Percentiles rank a stretch among this genome's conserved stretches.
phyloP scores from a whole-genome alignment of 345 rosid species.

The Mercurialis annua region DNA sequence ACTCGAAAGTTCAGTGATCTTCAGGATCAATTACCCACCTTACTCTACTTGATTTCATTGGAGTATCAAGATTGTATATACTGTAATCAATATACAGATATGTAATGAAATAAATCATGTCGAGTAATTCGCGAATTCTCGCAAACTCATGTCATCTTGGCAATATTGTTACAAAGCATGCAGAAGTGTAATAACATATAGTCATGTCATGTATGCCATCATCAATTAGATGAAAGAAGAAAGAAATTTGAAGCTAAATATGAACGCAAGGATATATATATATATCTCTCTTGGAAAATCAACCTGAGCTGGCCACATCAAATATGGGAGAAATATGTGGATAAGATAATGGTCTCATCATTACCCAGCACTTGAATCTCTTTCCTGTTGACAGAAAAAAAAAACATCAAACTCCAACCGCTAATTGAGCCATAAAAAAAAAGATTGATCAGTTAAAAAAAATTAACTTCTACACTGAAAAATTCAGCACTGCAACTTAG shows the following conservation, averaged over 20 bases:
- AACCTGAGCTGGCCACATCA: slow-evolving; percentile 16
- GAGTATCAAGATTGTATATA: too few species aligned
- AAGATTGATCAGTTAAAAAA: not conserved
- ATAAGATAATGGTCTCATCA: slow-evolving; percentile 45
- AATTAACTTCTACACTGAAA: not conserved
- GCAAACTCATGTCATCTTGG: too few species aligned
- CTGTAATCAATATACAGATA: not conserved
- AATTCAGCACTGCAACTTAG: not conserved
- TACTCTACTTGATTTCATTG: too few species aligned
- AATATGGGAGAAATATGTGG: slow-evolving; percentile 49
- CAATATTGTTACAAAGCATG: too few species aligned
- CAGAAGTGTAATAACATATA: not conserved
- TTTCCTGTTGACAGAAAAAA: slow-evolving; percentile 52
- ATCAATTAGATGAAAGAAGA: not conserved
- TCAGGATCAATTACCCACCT: too few species aligned
- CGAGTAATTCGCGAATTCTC: too few species aligned
- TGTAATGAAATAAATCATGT: not conserved
- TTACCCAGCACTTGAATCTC: slow-evolving; percentile 45
- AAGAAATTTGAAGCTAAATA: not conserved
- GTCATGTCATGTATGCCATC: not conserved
- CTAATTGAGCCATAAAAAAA: not conserved
- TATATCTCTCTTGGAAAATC: not conserved
- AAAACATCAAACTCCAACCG: not conserved
- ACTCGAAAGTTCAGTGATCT: too few species aligned
- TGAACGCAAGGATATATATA: not conserved